Percentiles rank a stretch among this genome's conserved stretches.
Conservation (phyloP, 257 asterid species). For the Scutellaria minor region DNA sequence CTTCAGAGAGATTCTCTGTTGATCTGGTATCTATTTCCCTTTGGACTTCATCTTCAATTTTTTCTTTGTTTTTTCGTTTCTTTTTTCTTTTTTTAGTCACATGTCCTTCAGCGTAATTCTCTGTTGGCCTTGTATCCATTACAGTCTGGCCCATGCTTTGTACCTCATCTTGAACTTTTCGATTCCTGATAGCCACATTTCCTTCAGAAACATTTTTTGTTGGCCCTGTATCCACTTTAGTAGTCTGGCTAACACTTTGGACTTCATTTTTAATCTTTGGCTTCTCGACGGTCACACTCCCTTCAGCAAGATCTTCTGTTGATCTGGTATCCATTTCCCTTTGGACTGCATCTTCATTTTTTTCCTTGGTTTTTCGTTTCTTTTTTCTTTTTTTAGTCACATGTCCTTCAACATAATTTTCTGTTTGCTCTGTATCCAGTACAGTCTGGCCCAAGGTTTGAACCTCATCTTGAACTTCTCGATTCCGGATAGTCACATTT, state of each 20-base stretch:
- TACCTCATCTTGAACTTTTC: constrained; percentile 18
- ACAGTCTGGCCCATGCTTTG: neutral
- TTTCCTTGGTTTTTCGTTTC: constrained; percentile 27
- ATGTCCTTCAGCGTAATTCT: constrained; percentile 24
- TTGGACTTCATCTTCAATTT: constrained; percentile 3
- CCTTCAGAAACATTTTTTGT: constrained; percentile 25
- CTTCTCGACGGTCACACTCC: constrained; percentile 16
- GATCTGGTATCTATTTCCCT: constrained; percentile 13
- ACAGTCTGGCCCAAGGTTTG: neutral
- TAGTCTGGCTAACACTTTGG: neutral
- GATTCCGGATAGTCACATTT: constrained; percentile 6
- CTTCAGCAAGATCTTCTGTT: constrained; percentile 17
- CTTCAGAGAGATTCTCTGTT: neutral
- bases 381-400: constrained; percentile 16
- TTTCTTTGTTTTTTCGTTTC: neutral
- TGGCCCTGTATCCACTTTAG: constrained; percentile 2
- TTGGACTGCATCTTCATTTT: neutral
- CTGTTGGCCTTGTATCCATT: constrained; percentile 1
- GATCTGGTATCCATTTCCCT: neutral
- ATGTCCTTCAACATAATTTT: constrained; percentile 12
- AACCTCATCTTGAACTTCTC: constrained; percentile 8
- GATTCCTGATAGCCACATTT: constrained; percentile 17
- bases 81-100: constrained; percentile 6
- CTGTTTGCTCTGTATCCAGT: neutral
- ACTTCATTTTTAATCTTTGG: constrained; percentile 27